These are phyloP conservation scores for Suillus plorans DNA, from an alignment of 768 basidiomycete genomes.

Conservation along the genomic window DNA sequence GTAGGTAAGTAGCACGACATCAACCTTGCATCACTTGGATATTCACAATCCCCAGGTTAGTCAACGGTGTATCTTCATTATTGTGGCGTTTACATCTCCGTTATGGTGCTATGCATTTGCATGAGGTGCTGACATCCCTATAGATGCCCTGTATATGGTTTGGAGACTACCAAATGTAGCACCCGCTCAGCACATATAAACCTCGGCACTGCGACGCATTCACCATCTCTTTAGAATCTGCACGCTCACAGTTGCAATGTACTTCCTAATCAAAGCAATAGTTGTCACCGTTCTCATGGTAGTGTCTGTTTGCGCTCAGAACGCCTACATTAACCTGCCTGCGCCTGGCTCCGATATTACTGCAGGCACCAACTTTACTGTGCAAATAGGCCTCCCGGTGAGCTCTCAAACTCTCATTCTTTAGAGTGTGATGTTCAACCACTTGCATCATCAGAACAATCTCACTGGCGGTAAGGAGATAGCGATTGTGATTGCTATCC, in stretches of 20 bases:
- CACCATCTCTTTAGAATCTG: not conserved
- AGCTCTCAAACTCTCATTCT: constrained; percentile 14
- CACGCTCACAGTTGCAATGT: not conserved
- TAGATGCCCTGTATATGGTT: not conserved
- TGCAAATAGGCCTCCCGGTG: constrained; percentile 44
- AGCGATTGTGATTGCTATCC: constrained; percentile 37
- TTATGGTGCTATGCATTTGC: not conserved
- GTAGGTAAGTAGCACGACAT: not conserved
- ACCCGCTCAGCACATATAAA: not conserved
- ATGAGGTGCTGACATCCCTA: not conserved
- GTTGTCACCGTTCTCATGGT: constrained; percentile 1
- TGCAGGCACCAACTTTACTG: constrained; percentile 37
- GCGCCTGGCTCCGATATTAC: constrained; percentile 29
- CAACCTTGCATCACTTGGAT: not conserved
- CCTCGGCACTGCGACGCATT: not conserved
- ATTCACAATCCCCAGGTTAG: not conserved
- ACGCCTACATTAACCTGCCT: constrained; percentile 5
- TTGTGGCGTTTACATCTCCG: not conserved
- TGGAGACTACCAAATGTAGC: not conserved
- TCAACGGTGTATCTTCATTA: not conserved
- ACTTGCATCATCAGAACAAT: constrained; percentile 24
- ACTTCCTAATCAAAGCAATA: not conserved
- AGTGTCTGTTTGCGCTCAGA: constrained; percentile 1
- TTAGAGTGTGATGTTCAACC: not conserved
- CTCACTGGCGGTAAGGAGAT: constrained; percentile 37